Evolutionary conservation across 257 asterid species (phyloP).

Genomic region (Solanum sparsipilum): DNA sequence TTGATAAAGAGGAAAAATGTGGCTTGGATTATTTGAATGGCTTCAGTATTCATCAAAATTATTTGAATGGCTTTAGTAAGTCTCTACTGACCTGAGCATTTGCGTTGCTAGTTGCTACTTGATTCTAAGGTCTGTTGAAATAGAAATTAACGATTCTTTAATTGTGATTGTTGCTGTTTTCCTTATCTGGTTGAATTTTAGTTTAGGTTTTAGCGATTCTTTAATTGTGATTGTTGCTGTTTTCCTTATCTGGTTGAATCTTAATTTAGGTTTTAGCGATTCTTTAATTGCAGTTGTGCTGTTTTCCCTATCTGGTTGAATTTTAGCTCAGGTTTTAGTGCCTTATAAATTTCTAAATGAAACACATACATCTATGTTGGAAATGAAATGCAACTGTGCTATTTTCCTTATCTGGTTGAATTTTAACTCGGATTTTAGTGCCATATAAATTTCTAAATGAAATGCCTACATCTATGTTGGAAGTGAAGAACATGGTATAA

Average conservation of each 20-base stretch:
- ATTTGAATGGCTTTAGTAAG: neutral
- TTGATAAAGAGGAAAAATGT: neutral
- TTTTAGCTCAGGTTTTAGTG: neutral
- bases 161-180: neutral
- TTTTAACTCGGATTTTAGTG: neutral
- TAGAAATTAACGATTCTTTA: neutral
- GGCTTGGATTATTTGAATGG: neutral
- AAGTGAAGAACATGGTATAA: neutral
- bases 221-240: neutral
- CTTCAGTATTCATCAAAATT: neutral
- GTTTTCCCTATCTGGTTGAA: neutral
- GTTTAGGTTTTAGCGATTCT: neutral
- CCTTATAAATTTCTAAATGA: neutral
- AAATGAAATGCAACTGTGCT: neutral
- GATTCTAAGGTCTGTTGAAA: neutral
- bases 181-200: neutral
- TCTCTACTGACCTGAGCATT: neutral
- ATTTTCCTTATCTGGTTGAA: neutral
- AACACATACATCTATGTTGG: neutral
- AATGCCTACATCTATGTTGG: neutral
- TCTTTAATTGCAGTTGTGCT: neutral
- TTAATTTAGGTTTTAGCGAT: neutral
- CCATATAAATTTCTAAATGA: neutral
- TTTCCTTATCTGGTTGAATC: neutral
- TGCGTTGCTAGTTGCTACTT: neutral